Conservation (phyloP, 2,329 filamentous ascomycete species). For the Colletotrichum spinosum region DNA sequence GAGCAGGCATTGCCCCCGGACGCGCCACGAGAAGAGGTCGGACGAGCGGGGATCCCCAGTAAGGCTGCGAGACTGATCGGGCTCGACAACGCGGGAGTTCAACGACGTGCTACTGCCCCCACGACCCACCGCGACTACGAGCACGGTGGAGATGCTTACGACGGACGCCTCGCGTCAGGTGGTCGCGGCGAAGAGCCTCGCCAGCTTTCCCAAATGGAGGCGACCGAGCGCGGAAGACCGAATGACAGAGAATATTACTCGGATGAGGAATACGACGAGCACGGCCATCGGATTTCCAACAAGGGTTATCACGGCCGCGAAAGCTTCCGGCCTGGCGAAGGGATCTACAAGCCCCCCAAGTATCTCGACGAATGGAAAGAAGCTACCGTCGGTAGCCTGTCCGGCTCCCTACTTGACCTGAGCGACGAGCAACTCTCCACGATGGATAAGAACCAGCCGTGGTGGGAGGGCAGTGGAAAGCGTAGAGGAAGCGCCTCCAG, state of each 20-base stretch:
- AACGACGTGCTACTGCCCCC: constrained; percentile 37
- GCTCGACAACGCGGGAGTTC: constrained; percentile 27
- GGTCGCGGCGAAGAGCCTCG: constrained; percentile 12
- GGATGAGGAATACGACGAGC: constrained; percentile 42
- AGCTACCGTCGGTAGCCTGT: constrained; percentile 71
- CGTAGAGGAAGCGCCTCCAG: constrained; percentile 60
- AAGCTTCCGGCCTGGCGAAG: constrained; percentile 60
- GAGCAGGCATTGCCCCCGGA: constrained; percentile 49
- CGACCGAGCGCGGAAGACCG: constrained; percentile 20
- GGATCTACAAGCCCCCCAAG: constrained; percentile 68
- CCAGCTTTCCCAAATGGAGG: constrained; percentile 7
- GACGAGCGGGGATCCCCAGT: constrained; percentile 29
- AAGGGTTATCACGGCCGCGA: constrained; percentile 56
- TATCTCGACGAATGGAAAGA: constrained; percentile 81
- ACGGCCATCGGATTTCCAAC: constrained; percentile 51
- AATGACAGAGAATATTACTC: constrained; percentile 41
- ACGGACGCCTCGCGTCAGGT: constrained; percentile 14
- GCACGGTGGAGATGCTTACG: constrained; percentile 15
- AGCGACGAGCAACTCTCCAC: constrained; percentile 50
- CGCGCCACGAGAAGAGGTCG: constrained; percentile 35
- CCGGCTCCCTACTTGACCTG: constrained; percentile 70
- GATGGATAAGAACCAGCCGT: constrained; percentile 68
- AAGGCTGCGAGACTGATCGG: constrained; percentile 39
- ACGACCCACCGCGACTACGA: constrained; percentile 28
- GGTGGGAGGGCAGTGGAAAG: constrained; percentile 78